These are phyloP conservation scores for Pneumocystis sp. DNA, from an alignment of 1,139 yeast species.

Conservation along the genomic window DNA sequence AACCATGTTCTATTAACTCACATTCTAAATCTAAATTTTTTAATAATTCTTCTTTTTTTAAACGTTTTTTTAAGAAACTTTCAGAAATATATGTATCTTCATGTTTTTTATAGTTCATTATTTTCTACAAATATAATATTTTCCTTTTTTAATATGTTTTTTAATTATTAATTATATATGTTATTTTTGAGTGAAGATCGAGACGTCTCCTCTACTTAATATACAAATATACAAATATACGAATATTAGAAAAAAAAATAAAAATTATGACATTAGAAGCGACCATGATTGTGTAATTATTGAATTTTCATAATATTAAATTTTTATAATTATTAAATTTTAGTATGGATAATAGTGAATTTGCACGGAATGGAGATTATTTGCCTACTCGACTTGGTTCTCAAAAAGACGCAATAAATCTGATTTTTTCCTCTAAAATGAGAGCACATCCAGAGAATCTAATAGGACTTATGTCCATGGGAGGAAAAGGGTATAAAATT, in stretches of 20 bases:
- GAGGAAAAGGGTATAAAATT: slow-evolving; percentile 43
- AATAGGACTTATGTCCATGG: slow-evolving; percentile 46
- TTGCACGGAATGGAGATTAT: slow-evolving; percentile 89
- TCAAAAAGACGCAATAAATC: slow-evolving; percentile 81
- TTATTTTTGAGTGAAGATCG: no score
- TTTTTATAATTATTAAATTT: not conserved
- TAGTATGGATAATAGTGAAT: slow-evolving; percentile 82
- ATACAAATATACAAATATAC: not conserved
- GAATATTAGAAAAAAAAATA: not conserved
- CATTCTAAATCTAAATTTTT: not conserved
- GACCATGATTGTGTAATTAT: not conserved
- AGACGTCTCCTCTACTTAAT: not conserved
- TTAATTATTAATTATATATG: not conserved
- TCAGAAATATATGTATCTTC: not conserved
- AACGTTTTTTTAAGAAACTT: not conserved
- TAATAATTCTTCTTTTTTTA: not conserved
- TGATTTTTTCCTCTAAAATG: slow-evolving; percentile 72
- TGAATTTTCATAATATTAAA: not conserved
- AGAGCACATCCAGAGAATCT: slow-evolving; percentile 87
- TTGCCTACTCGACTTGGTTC: slow-evolving; percentile 83
- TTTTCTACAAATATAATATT: not conserved
- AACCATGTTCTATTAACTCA: not conserved
- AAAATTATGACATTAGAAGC: not conserved
- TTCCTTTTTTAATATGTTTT: not conserved
- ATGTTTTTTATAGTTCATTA: not conserved